Percentiles rank a stretch among this genome's conserved stretches.
phyloP scores from a whole-genome alignment of 805 yeast species.

The Ogataea nakhonphanomensis region DNA sequence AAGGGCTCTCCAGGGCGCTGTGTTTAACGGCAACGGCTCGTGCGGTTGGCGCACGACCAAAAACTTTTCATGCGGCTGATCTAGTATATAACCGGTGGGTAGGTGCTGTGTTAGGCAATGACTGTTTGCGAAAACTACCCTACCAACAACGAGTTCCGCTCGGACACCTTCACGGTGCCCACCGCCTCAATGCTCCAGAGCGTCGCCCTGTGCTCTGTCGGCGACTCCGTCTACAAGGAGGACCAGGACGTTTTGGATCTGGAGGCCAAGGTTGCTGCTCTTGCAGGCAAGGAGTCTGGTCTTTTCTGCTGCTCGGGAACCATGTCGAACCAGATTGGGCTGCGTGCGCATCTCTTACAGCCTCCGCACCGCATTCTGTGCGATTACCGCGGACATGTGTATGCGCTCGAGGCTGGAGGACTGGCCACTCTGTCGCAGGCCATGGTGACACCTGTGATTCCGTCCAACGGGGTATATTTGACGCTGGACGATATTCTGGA shows the following conservation, averaged over 20 bases:
- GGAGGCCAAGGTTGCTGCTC: constrained; percentile 58
- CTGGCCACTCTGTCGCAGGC: constrained; percentile 83
- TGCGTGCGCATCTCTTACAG: constrained; percentile 66
- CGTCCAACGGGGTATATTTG: constrained; percentile 67
- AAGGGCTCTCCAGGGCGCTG: not conserved
- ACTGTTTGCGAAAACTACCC: constrained; percentile 14
- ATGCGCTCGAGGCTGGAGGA: constrained; percentile 83
- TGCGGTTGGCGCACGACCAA: constrained; percentile 9
- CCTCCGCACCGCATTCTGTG: constrained; percentile 82
- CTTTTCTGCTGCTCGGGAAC: constrained; percentile 84
- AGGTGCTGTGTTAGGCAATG: constrained; percentile 4
- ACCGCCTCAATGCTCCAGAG: constrained; percentile 66
- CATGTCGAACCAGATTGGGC: constrained; percentile 78
- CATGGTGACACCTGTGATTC: constrained; percentile 79
- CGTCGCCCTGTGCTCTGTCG: constrained; percentile 54
- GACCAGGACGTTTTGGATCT: constrained; percentile 64
- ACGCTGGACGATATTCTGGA: constrained; percentile 73
- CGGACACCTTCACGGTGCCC: constrained; percentile 90
- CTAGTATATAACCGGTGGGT: constrained; percentile 2
- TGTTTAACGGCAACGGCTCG: not conserved
- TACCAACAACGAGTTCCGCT: constrained; percentile 46
- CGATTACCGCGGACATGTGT: constrained; percentile 81
- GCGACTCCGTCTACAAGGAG: constrained; percentile 83
- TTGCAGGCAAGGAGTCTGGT: constrained; percentile 78
- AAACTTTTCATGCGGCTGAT: constrained; percentile 11